Conservation (phyloP, 2,329 filamentous ascomycete genomes). For the Alternaria hordeiaustralica region DNA sequence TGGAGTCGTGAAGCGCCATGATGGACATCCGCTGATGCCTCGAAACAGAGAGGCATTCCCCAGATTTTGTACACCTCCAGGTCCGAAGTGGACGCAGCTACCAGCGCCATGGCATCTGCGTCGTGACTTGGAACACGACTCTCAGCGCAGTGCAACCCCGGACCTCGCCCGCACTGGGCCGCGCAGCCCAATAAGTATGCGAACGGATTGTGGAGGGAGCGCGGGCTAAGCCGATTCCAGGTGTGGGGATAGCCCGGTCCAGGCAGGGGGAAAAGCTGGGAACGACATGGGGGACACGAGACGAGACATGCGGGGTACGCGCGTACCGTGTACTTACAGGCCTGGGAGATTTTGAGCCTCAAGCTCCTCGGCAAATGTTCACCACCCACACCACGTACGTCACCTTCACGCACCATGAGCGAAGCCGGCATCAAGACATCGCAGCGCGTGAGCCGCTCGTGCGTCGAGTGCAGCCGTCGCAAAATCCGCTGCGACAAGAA, state of each 20-base stretch:
- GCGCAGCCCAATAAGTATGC: conserved; percentile 11
- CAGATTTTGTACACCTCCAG: not conserved
- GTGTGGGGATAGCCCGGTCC: conserved; percentile 6
- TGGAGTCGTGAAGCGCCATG: conserved; percentile 7
- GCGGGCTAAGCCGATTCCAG: not conserved
- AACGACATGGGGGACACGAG: not conserved
- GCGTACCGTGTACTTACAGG: not conserved
- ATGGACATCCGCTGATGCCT: not conserved
- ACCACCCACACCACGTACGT: not conserved
- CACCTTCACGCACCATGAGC: conserved; percentile 2
- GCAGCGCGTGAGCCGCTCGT: conserved; percentile 15
- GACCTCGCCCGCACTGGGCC: conserved; percentile 15
- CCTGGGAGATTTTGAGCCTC: conserved; percentile 7
- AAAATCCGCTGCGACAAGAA: conserved; percentile 23
- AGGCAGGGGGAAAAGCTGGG: not conserved
- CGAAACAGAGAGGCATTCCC: not conserved
- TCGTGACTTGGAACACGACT: not conserved
- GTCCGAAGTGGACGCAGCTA: not conserved
- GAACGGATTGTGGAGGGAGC: conserved; percentile 19
- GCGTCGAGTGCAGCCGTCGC: conserved; percentile 16
- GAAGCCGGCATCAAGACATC: conserved; percentile 15
- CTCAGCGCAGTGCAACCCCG: not conserved
- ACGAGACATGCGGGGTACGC: conserved; percentile 1
- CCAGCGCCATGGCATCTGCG: not conserved
- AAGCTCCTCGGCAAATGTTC: conserved; percentile 3